Percentiles rank a stretch among this genome's conserved stretches.
These are phyloP conservation scores for Theileria sp. DNA, from an alignment of 169 alveolate genomes.

Conservation along the genomic window DNA sequence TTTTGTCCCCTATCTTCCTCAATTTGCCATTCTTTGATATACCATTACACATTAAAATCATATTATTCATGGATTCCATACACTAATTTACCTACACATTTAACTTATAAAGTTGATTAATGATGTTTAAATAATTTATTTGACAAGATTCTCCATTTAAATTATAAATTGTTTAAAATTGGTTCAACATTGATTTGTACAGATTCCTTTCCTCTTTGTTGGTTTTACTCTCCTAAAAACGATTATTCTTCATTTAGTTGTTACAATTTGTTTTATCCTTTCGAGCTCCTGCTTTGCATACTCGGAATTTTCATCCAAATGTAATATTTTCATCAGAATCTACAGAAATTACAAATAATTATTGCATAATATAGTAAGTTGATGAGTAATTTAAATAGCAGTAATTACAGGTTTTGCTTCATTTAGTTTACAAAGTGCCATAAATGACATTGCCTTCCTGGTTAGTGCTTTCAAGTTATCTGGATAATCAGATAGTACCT, in stretches of 20 bases:
- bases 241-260: background rate
- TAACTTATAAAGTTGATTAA: background rate
- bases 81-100: background rate
- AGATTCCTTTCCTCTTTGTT: background rate
- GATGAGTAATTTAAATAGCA: background rate
- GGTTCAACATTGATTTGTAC: constrained; percentile 20
- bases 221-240: constrained; percentile 4
- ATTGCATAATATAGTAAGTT: background rate
- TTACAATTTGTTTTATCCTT: constrained; percentile 30
- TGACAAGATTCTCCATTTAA: background rate
- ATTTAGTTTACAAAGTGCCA: constrained; percentile 20
- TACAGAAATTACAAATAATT: background rate
- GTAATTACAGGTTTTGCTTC: constrained; percentile 39
- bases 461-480: constrained; percentile 47
- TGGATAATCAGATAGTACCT: constrained; percentile 35
- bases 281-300: constrained; percentile 29
- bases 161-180: background rate
- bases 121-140: too few relatives aligned
- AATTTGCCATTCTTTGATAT: background rate
- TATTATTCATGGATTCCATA: background rate
- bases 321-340: constrained; percentile 29
- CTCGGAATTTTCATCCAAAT: constrained; percentile 27
- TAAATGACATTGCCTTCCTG: constrained; percentile 44
- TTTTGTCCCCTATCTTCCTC: background rate
- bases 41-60: background rate